These are phyloP conservation scores for Talaromyces stipitatus DNA, from an alignment of 495 filamentous ascomycete species.

Conservation along the genomic window DNA sequence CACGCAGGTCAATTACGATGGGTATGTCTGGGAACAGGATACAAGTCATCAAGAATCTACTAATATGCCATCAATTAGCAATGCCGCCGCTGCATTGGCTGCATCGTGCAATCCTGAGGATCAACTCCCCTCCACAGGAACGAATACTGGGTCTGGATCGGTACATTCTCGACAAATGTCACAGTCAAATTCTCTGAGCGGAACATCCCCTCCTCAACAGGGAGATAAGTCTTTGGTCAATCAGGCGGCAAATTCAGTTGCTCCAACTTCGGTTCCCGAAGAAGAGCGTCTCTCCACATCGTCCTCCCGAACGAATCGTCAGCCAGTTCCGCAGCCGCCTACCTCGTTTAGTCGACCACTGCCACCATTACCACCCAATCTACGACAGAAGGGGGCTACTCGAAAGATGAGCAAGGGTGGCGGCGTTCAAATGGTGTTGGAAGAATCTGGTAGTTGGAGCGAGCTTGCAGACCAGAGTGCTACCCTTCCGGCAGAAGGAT, in stretches of 20 bases:
- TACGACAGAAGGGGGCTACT: conserved; percentile 26
- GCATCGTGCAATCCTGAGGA: conserved; percentile 33
- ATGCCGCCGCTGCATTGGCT: conserved; percentile 6
- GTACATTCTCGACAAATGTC: conserved; percentile 31
- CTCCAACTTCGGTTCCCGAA: conserved; percentile 25
- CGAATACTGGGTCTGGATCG: conserved; percentile 11
- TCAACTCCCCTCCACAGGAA: conserved; percentile 21
- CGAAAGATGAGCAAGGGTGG: conserved; percentile 69
- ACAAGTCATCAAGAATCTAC: background rate
- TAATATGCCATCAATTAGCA: conserved; percentile 1
- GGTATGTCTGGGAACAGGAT: conserved; percentile 29
- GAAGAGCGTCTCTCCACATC: conserved; percentile 12
- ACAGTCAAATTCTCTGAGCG: conserved; percentile 25
- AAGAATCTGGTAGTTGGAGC: conserved; percentile 82
- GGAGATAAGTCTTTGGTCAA: conserved; percentile 18
- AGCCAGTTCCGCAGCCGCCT: conserved; percentile 14
- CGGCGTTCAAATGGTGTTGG: conserved; percentile 84
- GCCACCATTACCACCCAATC: conserved; percentile 15
- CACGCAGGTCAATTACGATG: conserved; percentile 61
- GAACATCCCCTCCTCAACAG: conserved; percentile 20
- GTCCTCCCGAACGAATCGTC: conserved; percentile 8
- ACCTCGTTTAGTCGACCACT: conserved; percentile 32
- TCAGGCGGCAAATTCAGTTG: conserved; percentile 19
- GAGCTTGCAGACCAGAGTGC: conserved; percentile 76
- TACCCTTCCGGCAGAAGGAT: conserved; percentile 63